Conservation (phyloP, 768 basidiomycete genomes). For the Sistotremastrum suecicum region DNA sequence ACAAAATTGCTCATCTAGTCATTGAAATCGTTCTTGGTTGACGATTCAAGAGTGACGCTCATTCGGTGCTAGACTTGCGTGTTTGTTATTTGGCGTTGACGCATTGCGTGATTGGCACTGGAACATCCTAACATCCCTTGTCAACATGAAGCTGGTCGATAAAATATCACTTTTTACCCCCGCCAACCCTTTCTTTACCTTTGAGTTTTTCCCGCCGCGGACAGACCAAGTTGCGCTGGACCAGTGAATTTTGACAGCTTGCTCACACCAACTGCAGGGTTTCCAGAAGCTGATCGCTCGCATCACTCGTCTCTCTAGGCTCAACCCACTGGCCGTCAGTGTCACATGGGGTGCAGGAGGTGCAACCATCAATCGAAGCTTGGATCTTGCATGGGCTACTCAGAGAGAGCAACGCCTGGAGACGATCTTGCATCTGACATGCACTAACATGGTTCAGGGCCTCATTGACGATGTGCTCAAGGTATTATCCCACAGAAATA, state of each 20-base stretch:
- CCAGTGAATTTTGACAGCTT: conserved; percentile 2
- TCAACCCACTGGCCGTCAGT: conserved; percentile 75
- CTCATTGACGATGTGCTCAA: conserved; percentile 75
- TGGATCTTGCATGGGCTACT: conserved; percentile 72
- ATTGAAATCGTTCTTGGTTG: too few species aligned
- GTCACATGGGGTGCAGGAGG: conserved; percentile 99
- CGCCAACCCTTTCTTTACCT: conserved; percentile 67
- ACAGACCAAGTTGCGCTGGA: conserved; percentile 57
- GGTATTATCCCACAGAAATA: conserved; percentile 28
- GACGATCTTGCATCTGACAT: conserved; percentile 88
- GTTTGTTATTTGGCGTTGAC: too few species aligned
- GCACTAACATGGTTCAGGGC: conserved; percentile 90
- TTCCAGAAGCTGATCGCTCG: conserved; percentile 85
- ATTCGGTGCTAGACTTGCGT: too few species aligned
- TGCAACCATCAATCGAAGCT: conserved; percentile 70
- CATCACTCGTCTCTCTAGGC: conserved; percentile 62
- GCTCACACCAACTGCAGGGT: conserved; percentile 35
- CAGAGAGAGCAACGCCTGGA: conserved; percentile 67
- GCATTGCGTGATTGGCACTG: too few species aligned
- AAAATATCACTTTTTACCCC: conserved; percentile 37
- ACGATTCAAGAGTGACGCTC: too few species aligned
- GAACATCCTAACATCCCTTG: too few species aligned
- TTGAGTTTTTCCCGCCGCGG: conserved; percentile 95
- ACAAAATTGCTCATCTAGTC: too few species aligned
- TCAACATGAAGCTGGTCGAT: conserved; percentile 56